Conservation (phyloP, 371 early-diverging fungal species). For the Circinella minor region DNA sequence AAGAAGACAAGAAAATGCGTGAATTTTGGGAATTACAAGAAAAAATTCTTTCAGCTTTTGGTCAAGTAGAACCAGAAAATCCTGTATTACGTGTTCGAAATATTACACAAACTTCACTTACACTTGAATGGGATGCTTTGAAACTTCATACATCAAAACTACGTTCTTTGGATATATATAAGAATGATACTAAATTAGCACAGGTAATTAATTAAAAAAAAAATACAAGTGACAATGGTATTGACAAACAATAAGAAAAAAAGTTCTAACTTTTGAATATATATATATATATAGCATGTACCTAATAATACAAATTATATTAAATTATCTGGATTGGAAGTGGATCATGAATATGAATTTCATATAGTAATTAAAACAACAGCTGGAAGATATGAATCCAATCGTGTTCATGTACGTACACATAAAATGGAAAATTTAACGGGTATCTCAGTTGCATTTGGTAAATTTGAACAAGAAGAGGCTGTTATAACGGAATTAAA, state of each 20-base stretch:
- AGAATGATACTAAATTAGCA: slow-evolving; percentile 65
- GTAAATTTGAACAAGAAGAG: slow-evolving; percentile 75
- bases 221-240: too few relatives aligned
- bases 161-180: slow-evolving; percentile 84
- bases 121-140: slow-evolving; percentile 89
- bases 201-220: too few relatives aligned
- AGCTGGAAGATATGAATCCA: slow-evolving; percentile 82
- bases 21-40: slow-evolving; percentile 90
- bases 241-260: too few relatives aligned
- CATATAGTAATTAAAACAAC: slow-evolving; percentile 88
- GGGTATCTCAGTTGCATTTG: slow-evolving; percentile 93
- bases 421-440: slow-evolving; percentile 93
- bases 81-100: slow-evolving; percentile 79
- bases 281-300: slow-evolving; percentile 35
- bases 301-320: slow-evolving; percentile 65
- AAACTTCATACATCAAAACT: slow-evolving; percentile 80
- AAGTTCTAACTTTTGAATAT: background rate
- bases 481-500: slow-evolving; percentile 73
- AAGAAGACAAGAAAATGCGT: slow-evolving; percentile 79
- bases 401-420: slow-evolving; percentile 78
- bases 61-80: slow-evolving; percentile 74
- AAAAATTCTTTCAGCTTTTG: slow-evolving; percentile 79
- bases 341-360: slow-evolving; percentile 88
- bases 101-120: slow-evolving; percentile 90
- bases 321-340: slow-evolving; percentile 88